These are phyloP conservation scores for Phalaenopsis hybrid DNA, from an alignment of 116 monocot genomes.

Conservation along the genomic window DNA sequence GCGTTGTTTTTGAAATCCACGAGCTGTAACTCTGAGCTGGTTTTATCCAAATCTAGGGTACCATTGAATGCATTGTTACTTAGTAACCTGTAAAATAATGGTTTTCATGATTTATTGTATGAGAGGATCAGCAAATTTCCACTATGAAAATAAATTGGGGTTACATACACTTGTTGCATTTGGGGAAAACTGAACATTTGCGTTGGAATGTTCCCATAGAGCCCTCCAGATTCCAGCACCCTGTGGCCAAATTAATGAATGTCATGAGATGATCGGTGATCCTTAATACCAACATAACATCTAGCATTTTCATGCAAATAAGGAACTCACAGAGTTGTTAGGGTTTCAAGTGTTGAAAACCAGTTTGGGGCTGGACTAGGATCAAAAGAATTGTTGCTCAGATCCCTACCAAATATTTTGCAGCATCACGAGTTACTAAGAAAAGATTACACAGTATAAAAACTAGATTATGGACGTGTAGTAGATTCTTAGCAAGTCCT, in stretches of 20 bases:
- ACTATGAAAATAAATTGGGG: not conserved
- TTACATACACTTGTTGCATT: constrained; percentile 26
- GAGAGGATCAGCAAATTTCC: not conserved
- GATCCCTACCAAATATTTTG: constrained; percentile 17
- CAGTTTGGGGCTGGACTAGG: constrained; percentile 28
- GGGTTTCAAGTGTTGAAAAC: constrained; percentile 22
- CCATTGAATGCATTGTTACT: constrained; percentile 40
- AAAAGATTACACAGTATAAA: not conserved
- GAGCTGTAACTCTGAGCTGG: constrained; percentile 18
- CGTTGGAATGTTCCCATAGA: constrained; percentile 35
- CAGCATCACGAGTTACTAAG: not conserved
- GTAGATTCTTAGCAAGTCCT: constrained; percentile 8
- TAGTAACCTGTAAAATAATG: constrained; percentile 21
- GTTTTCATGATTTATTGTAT: not conserved
- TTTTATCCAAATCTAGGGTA: constrained; percentile 22
- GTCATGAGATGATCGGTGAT: not conserved
- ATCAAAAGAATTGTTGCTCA: constrained; percentile 45
- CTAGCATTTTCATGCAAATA: not conserved
- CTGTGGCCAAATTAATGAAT: constrained; percentile 11
- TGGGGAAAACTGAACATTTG: constrained; percentile 24
- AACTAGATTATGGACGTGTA: not conserved
- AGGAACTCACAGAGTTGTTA: constrained; percentile 31
- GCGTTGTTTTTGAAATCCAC: constrained; percentile 34
- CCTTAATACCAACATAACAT: not conserved
- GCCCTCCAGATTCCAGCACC: constrained; percentile 31